Conservation (phyloP, 306 rosid genomes). For the Hippophae tibetana region DNA sequence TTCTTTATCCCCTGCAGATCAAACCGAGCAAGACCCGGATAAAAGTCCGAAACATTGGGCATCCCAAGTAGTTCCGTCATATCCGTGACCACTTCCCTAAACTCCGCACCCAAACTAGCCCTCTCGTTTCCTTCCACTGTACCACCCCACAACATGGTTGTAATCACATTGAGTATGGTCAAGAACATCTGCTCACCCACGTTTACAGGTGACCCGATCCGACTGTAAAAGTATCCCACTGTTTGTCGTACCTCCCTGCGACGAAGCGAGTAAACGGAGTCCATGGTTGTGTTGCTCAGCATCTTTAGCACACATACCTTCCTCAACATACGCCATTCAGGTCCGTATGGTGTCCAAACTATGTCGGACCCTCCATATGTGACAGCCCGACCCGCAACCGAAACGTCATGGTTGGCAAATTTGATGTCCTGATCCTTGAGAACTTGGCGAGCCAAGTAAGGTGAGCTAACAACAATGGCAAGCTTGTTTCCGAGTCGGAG, state of each 20-base stretch:
- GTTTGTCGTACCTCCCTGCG: conserved; percentile 37
- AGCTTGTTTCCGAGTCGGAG: conserved; percentile 51
- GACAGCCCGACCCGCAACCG: conserved; percentile 21
- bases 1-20: conserved; percentile 59
- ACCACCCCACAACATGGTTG: conserved; percentile 63
- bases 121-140: conserved; percentile 42
- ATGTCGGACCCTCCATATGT: conserved; percentile 46
- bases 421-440: conserved; percentile 51
- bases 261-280: conserved; percentile 47
- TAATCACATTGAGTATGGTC: conserved; percentile 48
- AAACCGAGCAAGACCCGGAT: conserved; percentile 47
- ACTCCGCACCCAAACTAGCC: conserved; percentile 37
- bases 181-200: conserved; percentile 47
- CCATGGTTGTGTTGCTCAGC: conserved; percentile 47
- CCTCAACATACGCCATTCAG: conserved; percentile 74
- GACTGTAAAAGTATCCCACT: conserved; percentile 19
- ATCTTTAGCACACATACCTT: conserved; percentile 52
- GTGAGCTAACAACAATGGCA: conserved; percentile 37
- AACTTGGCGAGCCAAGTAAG: conserved; percentile 39
- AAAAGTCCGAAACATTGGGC: conserved; percentile 63
- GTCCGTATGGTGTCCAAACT: conserved; percentile 56
- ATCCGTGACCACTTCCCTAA: conserved; percentile 36
- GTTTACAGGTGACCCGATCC: conserved; percentile 36
- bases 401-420: conserved; percentile 69
- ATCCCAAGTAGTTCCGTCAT: conserved; percentile 29